Base-by-base conservation (phyloP, 129 eudicot species). In the Apium graveolens region DNA sequence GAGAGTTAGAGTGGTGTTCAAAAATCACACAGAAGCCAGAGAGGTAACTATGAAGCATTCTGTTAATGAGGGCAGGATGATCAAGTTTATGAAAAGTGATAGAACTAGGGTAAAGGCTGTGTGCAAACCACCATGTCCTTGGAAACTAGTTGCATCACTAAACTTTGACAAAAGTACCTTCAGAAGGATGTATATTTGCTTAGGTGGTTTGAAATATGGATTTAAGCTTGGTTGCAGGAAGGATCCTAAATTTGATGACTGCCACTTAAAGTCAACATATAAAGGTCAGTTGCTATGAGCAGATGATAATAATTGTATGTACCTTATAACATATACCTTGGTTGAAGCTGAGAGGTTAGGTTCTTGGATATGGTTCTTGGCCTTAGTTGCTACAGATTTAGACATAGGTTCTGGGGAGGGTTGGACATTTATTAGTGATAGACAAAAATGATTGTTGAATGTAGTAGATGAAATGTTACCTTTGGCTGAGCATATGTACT, bases 301-400 rank as follows among this genome's bases (percentile, higher is more conserved):
- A 29, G 81, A 70, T 68, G 38, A n/a, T 3, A 78, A 78, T 17
- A 78, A 78, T 3, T 53, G 39, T 0, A 66, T 78, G 4, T 66
- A 41, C 5, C 24, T 45, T 1, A 3, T 66, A 8, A n/a, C 75
- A 4, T 78, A 24, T 73, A 75, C 11, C 18, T 32, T 78, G 5
- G 76, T 69, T 3, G 63, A 34, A 18, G 68, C 62, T 24, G 42
- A 79, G 34, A 79, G 38, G 1, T 41, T 11, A 7, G n/a, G n/a
- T 2, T 24, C 42, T 0, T 79, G 53, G 77, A 16, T 6, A 0
- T 79, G 53, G 71, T 48, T 70, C 37, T 2, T 79, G 3, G 38
- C 37, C 1, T 70, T 79, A 49, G 2, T 70, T 2, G 20, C 5
- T 7, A 26, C 21, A 3, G 82, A 79, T 12, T 7, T 70, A 0